These are phyloP conservation scores for Plasmodium ovale DNA, from an alignment of 169 alveolate species.

Conservation along the genomic window DNA sequence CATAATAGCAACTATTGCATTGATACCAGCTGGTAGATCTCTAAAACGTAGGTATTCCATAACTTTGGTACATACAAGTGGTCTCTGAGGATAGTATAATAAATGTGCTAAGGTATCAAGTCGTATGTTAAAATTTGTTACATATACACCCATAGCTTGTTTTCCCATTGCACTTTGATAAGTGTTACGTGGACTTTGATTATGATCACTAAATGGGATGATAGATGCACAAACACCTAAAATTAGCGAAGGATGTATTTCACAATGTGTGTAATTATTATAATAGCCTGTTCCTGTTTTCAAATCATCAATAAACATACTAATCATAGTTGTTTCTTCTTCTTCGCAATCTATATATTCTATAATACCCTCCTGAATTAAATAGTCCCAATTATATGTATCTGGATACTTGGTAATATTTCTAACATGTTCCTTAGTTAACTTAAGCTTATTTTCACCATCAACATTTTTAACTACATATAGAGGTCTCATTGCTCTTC, in stretches of 20 bases:
- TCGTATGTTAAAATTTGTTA: conserved; percentile 97
- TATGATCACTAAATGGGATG: conserved; percentile 99
- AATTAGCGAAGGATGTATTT: conserved; percentile 99
- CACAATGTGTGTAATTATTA: conserved; percentile 99
- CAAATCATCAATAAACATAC: conserved; percentile 97
- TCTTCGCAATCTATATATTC: conserved; percentile 99
- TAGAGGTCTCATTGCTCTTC: conserved; percentile 99
- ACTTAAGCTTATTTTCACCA: conserved; percentile 86
- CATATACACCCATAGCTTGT: conserved; percentile 99
- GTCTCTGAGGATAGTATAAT: conserved; percentile 99
- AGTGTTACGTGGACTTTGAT: conserved; percentile 99
- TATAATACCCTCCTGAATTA: conserved; percentile 95
- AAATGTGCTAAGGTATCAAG: conserved; percentile 99
- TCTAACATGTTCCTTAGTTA: conserved; percentile 88
- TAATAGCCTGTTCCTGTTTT: conserved; percentile 87
- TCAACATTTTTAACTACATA: conserved; percentile 93
- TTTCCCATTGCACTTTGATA: conserved; percentile 99
- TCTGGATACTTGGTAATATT: conserved; percentile 74
- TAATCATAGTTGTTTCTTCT: conserved; percentile 99
- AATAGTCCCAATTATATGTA: conserved; percentile 88
- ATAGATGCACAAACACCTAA: conserved; percentile 99
- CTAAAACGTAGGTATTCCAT: conserved; percentile 98
- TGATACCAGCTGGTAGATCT: conserved; percentile 99
- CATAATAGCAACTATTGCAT: conserved; percentile 98
- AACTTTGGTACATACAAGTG: conserved; percentile 98